A percentile compares a stretch with the other conserved stretches of the same genome.
Evolutionary conservation across 331 rosid species (phyloP).

Genomic region (Prunus yedoensis): DNA sequence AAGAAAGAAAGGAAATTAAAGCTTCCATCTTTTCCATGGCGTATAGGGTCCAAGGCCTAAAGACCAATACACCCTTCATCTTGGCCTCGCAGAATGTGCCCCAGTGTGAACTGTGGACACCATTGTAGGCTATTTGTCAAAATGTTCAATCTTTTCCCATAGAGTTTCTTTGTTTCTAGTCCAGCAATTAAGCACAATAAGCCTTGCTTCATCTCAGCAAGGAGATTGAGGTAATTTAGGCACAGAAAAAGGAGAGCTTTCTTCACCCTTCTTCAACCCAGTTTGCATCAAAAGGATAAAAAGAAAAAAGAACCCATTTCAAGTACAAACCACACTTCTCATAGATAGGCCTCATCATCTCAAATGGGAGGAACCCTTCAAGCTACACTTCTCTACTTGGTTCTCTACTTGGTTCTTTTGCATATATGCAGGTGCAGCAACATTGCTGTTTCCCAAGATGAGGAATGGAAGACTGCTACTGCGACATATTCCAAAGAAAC

Average conservation of each 20-base stretch:
- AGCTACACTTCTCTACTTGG: slow-evolving; percentile 24
- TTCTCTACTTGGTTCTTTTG: slow-evolving; percentile 54
- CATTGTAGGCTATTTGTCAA: background rate
- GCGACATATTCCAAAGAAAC: slow-evolving; percentile 80
- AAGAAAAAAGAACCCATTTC: slow-evolving; percentile 13
- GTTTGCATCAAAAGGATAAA: slow-evolving; percentile 20
- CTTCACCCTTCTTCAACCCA: slow-evolving; percentile 27
- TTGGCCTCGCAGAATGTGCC: slow-evolving; percentile 51
- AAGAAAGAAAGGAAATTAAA: slow-evolving; percentile 39
- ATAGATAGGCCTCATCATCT: slow-evolving; percentile 21
- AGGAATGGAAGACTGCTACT: slow-evolving; percentile 80
- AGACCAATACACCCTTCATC: slow-evolving; percentile 38
- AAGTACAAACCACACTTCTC: slow-evolving; percentile 17
- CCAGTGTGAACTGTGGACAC: slow-evolving; percentile 35
- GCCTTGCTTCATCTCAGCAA: slow-evolving; percentile 15
- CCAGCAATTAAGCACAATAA: no score
- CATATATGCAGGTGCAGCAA: slow-evolving; percentile 32
- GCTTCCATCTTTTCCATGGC: slow-evolving; percentile 29
- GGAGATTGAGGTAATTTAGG: slow-evolving; percentile 32
- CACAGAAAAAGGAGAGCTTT: slow-evolving; percentile 23
- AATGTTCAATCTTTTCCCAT: no score
- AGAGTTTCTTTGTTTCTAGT: no score
- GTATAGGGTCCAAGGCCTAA: background rate
- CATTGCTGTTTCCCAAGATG: slow-evolving; percentile 42
- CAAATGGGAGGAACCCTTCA: slow-evolving; percentile 66